Conservation (phyloP, 805 yeast genomes). For the Hemisphaericaspora nanyangensis region DNA sequence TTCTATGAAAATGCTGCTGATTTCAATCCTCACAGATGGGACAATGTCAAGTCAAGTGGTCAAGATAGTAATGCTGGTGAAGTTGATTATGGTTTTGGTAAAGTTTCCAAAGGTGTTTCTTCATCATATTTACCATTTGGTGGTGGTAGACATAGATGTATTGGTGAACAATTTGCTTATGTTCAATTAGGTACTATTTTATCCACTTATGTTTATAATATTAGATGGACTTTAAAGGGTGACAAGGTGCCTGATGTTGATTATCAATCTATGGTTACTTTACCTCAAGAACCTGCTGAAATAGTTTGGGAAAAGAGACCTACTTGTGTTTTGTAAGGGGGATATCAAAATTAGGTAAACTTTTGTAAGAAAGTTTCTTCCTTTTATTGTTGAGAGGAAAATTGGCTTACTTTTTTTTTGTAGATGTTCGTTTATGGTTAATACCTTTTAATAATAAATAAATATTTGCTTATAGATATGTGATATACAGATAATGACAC, state of each 20-base stretch:
- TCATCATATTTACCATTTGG: constrained; percentile 98
- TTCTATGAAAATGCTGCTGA: constrained; percentile 73
- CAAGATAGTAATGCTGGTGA: constrained; percentile 27
- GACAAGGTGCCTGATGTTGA: constrained; percentile 60
- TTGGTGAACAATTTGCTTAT: constrained; percentile 97
- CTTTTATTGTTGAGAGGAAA: too few relatives aligned
- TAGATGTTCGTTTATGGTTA: too few relatives aligned
- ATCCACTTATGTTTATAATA: constrained; percentile 66
- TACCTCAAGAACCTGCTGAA: constrained; percentile 76
- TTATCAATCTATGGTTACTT: constrained; percentile 87
- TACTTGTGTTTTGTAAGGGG: constrained; percentile 24
- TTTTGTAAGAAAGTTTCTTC: too few relatives aligned
- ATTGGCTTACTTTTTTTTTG: too few relatives aligned
- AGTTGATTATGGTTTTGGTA: constrained; percentile 96
- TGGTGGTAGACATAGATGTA: constrained; percentile 99
- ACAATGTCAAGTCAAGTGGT: constrained; percentile 6
- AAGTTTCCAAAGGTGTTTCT: constrained; percentile 90
- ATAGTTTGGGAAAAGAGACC: constrained; percentile 70
- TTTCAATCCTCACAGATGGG: constrained; percentile 91
- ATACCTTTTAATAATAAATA: too few relatives aligned
- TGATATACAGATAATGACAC: too few relatives aligned
- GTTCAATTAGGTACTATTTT: constrained; percentile 86
- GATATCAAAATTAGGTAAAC: too few relatives aligned
- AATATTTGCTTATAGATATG: too few relatives aligned
- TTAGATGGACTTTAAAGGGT: constrained; percentile 64